Conservation (phyloP, 2,329 filamentous ascomycete species). For the Pseudofabraea citricarpa region DNA sequence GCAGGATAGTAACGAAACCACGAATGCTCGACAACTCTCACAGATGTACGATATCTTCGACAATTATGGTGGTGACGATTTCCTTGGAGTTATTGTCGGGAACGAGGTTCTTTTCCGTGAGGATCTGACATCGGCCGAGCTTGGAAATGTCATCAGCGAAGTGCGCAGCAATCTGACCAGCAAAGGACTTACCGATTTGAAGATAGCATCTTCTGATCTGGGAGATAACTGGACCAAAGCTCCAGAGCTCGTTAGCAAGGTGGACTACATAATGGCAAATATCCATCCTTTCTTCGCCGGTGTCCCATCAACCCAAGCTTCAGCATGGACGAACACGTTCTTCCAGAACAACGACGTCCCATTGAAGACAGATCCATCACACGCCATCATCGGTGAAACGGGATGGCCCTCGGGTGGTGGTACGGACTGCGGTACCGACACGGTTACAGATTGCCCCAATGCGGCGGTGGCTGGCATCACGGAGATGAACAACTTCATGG, state of each 20-base stretch:
- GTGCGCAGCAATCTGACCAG: constrained; percentile 70
- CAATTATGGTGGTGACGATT: constrained; percentile 59
- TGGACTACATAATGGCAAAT: constrained; percentile 93
- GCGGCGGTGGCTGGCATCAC: constrained; percentile 74
- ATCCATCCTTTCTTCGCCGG: constrained; percentile 96
- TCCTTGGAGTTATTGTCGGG: constrained; percentile 77
- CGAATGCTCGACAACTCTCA: constrained; percentile 73
- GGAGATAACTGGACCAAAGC: constrained; percentile 77
- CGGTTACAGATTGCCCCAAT: constrained; percentile 45
- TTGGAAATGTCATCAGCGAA: constrained; percentile 59
- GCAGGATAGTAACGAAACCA: constrained; percentile 79
- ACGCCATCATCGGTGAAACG: constrained; percentile 83
- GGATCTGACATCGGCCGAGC: constrained; percentile 60
- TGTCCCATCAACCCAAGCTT: constrained; percentile 60
- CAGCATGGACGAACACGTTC: constrained; percentile 78
- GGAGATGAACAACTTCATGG: constrained; percentile 82
- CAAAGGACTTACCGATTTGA: constrained; percentile 58
- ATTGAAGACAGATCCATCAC: constrained; percentile 54
- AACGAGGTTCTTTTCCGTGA: constrained; percentile 76
- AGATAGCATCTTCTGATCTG: constrained; percentile 82
- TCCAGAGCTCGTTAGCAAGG: constrained; percentile 57
- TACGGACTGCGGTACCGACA: constrained; percentile 62
- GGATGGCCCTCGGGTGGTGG: constrained; percentile 87
- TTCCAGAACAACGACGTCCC: constrained; percentile 66
- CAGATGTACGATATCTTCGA: constrained; percentile 85